Evolutionary conservation across 208 protist genomes (phyloP).

Genomic region (Trypanosoma cruzi): DNA sequence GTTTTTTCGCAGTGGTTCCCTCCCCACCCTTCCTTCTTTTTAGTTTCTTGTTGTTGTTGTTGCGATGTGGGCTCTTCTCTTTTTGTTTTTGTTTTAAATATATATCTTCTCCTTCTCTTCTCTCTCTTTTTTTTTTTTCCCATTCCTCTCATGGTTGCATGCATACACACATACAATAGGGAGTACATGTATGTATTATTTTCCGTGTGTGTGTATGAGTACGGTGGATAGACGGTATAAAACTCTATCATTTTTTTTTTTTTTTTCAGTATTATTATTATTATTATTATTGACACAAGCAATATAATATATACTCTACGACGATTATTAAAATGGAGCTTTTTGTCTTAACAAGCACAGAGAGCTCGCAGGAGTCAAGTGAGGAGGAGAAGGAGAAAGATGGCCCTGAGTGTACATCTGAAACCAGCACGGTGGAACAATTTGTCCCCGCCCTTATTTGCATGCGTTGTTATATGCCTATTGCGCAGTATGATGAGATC

Average conservation of each 20-base stretch:
- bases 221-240: no score
- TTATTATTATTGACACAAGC: no score
- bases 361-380: not conserved
- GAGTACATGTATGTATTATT: not conserved
- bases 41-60: not conserved
- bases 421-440: not conserved
- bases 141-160: not conserved
- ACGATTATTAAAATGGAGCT: not conserved
- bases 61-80: not conserved
- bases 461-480: constrained; percentile 44
- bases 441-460: constrained; percentile 47
- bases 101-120: not conserved
- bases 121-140: not conserved
- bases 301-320: no score
- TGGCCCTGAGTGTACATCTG: not conserved
- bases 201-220: no score
- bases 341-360: not conserved
- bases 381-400: not conserved
- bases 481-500: constrained; percentile 51
- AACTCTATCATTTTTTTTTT: no score
- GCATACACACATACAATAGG: not conserved
- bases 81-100: not conserved
- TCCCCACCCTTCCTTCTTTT: no score
- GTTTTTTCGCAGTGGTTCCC: no score
- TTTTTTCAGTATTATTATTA: no score